Base-by-base conservation (phyloP, 2,329 filamentous ascomycete genomes). In the Moelleriella libera region DNA sequence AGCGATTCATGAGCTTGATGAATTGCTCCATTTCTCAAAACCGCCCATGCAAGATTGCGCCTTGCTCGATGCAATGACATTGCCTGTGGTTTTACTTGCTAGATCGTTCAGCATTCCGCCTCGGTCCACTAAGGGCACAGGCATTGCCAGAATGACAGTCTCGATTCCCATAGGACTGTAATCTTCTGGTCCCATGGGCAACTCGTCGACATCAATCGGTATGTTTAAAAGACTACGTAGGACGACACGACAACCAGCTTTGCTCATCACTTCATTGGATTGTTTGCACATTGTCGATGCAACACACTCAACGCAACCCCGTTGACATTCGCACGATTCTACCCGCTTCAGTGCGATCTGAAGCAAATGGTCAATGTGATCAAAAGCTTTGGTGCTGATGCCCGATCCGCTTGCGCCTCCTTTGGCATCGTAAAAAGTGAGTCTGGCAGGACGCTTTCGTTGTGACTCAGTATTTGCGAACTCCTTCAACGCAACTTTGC, bases 351-450 rank as follows among this genome's bases (percentile, higher is more conserved):
- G 74, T 0, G 89, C 90, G 58, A 89, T 83, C 21, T 69, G 68
- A 1, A 97, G 72, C 34, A 97, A 68, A 34, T 83, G 62, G 57
- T 95, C 88, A 21, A 95, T 73, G 58, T 94, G 94, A 57, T 97
- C 90, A 58, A 97, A 97, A 0, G 88, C 90, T 60, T 95, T 96
- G 40, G 83, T 85, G 51, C 84, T 88, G 55, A 96, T 94, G 0
- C 92, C 92, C 0, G 80, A 84, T 0, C 90, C 90, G 42, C 78
- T 76, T 0, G 84, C 75, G 0, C 90, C 90, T 6, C 92, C 92
- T 64, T 94, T 95, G 3, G 88, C 83, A 61, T 97, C 92, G 64
- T 97, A 98, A 58, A 98, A 95, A 0, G 88, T 95, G 44, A 98
- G 66, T 1, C 92, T 72, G 0, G 88, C 92, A 0, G 90, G 92